A percentile compares a stretch with the other conserved stretches of the same genome.
phyloP scores from a whole-genome alignment of 2,329 filamentous ascomycete genomes.

The Trichophyton rubrum region DNA sequence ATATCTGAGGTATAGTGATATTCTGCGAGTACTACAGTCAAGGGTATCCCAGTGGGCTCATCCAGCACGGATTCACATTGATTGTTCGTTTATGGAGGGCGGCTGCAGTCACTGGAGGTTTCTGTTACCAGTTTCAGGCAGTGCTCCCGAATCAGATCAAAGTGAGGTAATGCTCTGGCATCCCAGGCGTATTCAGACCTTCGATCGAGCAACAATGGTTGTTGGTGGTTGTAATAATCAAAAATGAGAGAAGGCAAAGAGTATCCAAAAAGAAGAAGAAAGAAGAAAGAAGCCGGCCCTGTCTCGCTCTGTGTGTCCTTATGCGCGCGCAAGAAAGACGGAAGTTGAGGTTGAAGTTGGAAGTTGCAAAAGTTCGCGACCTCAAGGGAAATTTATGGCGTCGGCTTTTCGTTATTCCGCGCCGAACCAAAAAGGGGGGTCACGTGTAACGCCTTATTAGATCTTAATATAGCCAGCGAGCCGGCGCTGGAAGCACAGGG shows the following conservation, averaged over 20 bases:
- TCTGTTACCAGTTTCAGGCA: too few relatives aligned
- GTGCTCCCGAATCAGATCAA: too few relatives aligned
- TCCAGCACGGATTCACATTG: background rate
- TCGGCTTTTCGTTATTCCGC: background rate
- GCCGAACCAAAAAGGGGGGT: background rate
- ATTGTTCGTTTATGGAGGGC: background rate
- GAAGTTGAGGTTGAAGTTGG: background rate
- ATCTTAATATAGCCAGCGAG: background rate
- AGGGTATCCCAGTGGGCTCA: background rate
- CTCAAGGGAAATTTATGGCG: background rate
- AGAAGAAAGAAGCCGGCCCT: background rate
- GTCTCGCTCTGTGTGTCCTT: background rate
- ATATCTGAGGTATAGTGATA: background rate
- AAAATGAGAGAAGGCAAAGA: background rate
- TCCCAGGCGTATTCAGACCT: background rate
- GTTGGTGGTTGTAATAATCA: background rate
- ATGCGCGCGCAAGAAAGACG: background rate
- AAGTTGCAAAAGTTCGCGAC: background rate
- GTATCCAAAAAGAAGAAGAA: background rate
- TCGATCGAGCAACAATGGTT: background rate
- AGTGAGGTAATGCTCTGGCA: background rate
- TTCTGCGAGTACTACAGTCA: background rate
- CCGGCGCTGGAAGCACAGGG: too few relatives aligned
- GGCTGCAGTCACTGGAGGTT: too few relatives aligned
- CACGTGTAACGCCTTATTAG: background rate